Percentiles rank a stretch among this genome's conserved stretches.
Evolutionary conservation across 371 early-diverging fungal species (phyloP).

Genomic region (Mortierella sp.): DNA sequence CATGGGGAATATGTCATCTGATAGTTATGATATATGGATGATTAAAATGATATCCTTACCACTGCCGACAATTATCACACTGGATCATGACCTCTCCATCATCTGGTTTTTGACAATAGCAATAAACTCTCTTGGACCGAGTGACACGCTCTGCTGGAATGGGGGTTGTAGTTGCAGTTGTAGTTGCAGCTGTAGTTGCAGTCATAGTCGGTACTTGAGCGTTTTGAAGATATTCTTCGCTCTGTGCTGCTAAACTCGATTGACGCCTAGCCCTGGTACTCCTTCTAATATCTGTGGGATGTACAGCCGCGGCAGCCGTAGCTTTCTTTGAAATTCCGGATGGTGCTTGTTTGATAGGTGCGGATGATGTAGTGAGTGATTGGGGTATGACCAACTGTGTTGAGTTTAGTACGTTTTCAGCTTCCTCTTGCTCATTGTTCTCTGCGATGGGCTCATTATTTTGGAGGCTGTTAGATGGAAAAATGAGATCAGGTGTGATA

Average conservation of each 20-base stretch:
- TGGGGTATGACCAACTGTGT: not conserved
- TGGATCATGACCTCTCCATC: conserved; percentile 84
- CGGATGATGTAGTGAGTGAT: not conserved
- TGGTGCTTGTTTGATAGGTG: not conserved
- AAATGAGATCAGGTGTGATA: conserved; percentile 50
- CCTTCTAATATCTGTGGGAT: conserved; percentile 33
- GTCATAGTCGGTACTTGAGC: conserved; percentile 3
- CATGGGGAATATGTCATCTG: not conserved
- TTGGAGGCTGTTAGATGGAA: conserved; percentile 16
- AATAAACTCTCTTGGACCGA: conserved; percentile 74
- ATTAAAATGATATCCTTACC: conserved; percentile 64
- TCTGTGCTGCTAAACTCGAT: conserved; percentile 36
- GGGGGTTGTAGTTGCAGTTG: not conserved
- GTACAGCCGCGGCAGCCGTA: not conserved
- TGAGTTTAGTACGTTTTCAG: not conserved
- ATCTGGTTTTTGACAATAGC: conserved; percentile 77
- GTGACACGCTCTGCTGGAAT: conserved; percentile 39
- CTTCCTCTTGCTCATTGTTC: not conserved
- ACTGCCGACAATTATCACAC: conserved; percentile 81
- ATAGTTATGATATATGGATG: not conserved
- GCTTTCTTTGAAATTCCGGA: conserved; percentile 1
- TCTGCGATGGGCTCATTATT: conserved; percentile 2
- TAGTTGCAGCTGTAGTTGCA: no score
- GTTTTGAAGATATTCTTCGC: conserved; percentile 38
- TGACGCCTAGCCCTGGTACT: conserved; percentile 37